Base-by-base conservation (phyloP, 768 basidiomycete species). In the Galerina sulciceps region DNA sequence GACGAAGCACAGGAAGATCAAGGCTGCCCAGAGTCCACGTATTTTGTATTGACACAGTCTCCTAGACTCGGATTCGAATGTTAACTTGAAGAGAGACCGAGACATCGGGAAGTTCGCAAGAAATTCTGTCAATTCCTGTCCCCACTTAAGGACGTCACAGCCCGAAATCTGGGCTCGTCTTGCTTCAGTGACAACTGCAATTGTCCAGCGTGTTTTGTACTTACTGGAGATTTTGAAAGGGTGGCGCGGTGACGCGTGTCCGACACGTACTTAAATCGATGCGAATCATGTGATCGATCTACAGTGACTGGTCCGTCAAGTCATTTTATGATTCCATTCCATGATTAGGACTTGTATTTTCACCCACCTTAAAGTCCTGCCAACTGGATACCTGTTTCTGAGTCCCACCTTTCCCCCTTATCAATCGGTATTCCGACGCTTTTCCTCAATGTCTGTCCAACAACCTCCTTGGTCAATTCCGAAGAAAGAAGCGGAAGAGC, bases 381-480 rank as follows among this genome's bases (percentile, higher is more conserved):
- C 64, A 50, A 53, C 61, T 47, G 59, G 62, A 59, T 46, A 52
- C 45, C 53, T 58, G 26, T 58, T 54, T 36, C 52, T 47, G 37
- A 53, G 44, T 44, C 41, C 23, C 46, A 38, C n/a, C 14, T 35
- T 26, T 56, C 13, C 26, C 18, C 47, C 11, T 41, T 38, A 53
- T 42, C 3, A 34, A 40, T 54, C 35, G 22, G 57, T 42, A n/a
- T 53, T 51, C 44, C 61, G 60, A 50, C 37, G 18, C 31, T 55
- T 50, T 36, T 56, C 46, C 31, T 62, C 66, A 1, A 89, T 90
- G 87, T 77, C 86, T 52, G 69, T 76, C 0, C 83, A 86, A 59
- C 88, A 88, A 67, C 86, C 87, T 8, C 57, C 78, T 3, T 91
- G 89, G 92, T 71, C 75, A 6, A 61, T 76, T 20, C 85, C 82